Evolutionary conservation across 2,329 filamentous ascomycete genomes (phyloP), one percentile per base, ranked within the genome.

Genomic region (Hymenoscyphus salicellus): DNA sequence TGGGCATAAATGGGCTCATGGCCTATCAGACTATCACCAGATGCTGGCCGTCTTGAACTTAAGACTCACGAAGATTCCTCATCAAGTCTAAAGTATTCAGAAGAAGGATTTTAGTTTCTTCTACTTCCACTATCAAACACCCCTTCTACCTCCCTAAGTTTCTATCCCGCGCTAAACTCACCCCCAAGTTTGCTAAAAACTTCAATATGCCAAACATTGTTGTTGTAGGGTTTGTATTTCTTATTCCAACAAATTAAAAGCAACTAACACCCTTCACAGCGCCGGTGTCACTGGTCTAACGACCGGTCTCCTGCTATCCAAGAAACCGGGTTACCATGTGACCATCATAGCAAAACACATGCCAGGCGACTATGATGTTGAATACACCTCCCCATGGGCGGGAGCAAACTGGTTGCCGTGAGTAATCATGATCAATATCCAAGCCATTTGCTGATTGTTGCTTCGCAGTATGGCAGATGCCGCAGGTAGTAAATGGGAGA

Each of bases 301-400:
- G 1, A 88, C 86, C 1, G 87, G 87, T 33, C 79, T 88, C 33
- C 77, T 86, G 20, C 79, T 90, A 23, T 86, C 86, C 20, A 79
- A 81, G 64, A 80, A 85, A 71, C 77, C 79, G 14, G 72, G 77
- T 11, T 82, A 86, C 68, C 78, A 79, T 20, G 79, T 95, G 69
- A 92, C 89, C 0, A 81, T 96, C 36, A 80, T 91, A 26, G 89
- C 91, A 4, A 95, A 93, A 73, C 90, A 96, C 75, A 93, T 96
- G 88, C 93, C 93, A 0, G 93, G 93, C 43, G 93, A 97, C 79
- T 93, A 93, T 75, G 89, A 93, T 69, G 89, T 93, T 68, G 89
- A 95, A 79, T 97, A 96, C 76, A 88, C 91, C 0, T 95, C 91
- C 3, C 92, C 92, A 0, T 96, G 91, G 89, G 92, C 92, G 0